phyloP scores from a whole-genome alignment of 768 basidiomycete genomes.

The Cubamyces sp. region DNA sequence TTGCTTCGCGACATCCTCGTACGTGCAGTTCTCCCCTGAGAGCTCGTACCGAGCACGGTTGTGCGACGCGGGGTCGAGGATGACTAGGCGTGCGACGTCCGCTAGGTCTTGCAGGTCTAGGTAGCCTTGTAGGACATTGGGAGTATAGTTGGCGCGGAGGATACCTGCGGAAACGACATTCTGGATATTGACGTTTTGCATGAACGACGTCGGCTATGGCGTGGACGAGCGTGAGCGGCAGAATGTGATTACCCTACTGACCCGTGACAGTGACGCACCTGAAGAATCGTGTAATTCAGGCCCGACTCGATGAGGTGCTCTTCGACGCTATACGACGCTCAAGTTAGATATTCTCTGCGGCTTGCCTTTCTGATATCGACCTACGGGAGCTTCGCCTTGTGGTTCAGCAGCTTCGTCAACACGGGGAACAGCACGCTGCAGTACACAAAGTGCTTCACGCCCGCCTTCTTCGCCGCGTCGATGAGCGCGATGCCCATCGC shows the following conservation, averaged over 20 bases:
- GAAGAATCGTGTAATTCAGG: conserved; percentile 42
- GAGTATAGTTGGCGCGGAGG: conserved; percentile 32
- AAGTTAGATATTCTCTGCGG: background rate
- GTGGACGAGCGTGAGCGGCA: no score
- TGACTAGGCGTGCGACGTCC: conserved; percentile 32
- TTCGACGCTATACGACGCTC: conserved; percentile 34
- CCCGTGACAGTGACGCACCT: conserved; percentile 26
- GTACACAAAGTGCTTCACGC: conserved; percentile 39
- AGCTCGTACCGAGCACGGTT: conserved; percentile 41
- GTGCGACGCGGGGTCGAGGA: conserved; percentile 36
- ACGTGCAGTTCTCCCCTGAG: conserved; percentile 37
- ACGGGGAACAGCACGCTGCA: conserved; percentile 39
- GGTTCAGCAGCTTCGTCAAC: conserved; percentile 35
- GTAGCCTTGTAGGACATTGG: conserved; percentile 37
- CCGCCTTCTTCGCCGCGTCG: conserved; percentile 38
- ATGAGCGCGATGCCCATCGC: conserved; percentile 39
- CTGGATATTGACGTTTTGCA: conserved; percentile 38
- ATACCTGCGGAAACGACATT: conserved; percentile 12
- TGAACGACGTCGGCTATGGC: conserved; percentile 37
- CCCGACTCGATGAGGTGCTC: conserved; percentile 43
- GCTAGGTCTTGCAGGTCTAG: conserved; percentile 40
- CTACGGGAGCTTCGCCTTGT: conserved; percentile 32
- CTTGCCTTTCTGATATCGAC: background rate
- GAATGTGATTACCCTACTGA: background rate
- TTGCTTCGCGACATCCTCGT: conserved; percentile 32